Conservation (phyloP, 805 yeast species). For the Hanseniaspora guilliermondii region DNA sequence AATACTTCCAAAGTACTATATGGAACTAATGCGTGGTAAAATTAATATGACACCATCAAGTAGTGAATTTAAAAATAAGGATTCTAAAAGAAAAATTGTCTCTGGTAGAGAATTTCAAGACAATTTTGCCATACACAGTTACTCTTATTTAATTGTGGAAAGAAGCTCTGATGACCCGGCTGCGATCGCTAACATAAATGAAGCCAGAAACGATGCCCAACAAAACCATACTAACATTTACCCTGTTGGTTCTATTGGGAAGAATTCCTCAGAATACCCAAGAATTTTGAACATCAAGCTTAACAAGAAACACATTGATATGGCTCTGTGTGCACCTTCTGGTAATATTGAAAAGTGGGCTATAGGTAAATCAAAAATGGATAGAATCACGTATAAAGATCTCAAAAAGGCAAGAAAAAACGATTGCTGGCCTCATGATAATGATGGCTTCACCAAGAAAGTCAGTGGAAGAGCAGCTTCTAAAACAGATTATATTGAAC, state of each 20-base stretch:
- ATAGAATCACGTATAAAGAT: slow-evolving; percentile 68
- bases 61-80: slow-evolving; percentile 33
- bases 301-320: slow-evolving; percentile 66
- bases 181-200: slow-evolving; percentile 33
- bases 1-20: slow-evolving; percentile 62
- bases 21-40: slow-evolving; percentile 77
- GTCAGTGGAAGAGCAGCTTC: slow-evolving; percentile 17
- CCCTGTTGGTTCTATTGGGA: slow-evolving; percentile 36
- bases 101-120: slow-evolving; percentile 68
- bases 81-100: not conserved
- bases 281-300: slow-evolving; percentile 29
- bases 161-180: slow-evolving; percentile 38
- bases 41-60: slow-evolving; percentile 33
- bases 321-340: slow-evolving; percentile 66
- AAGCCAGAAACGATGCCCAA: slow-evolving; percentile 25
- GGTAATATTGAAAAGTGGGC: slow-evolving; percentile 82
- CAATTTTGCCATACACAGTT: slow-evolving; percentile 59
- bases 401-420: slow-evolving; percentile 78
- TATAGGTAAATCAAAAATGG: slow-evolving; percentile 61
- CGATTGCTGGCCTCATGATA: slow-evolving; percentile 73
- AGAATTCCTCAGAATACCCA: slow-evolving; percentile 63
- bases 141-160: slow-evolving; percentile 60
- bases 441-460: slow-evolving; percentile 36
- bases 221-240: slow-evolving; percentile 14
- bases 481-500: not conserved